Conservation (phyloP, 306 rosid species). For the Quercus aquifolioides region DNA sequence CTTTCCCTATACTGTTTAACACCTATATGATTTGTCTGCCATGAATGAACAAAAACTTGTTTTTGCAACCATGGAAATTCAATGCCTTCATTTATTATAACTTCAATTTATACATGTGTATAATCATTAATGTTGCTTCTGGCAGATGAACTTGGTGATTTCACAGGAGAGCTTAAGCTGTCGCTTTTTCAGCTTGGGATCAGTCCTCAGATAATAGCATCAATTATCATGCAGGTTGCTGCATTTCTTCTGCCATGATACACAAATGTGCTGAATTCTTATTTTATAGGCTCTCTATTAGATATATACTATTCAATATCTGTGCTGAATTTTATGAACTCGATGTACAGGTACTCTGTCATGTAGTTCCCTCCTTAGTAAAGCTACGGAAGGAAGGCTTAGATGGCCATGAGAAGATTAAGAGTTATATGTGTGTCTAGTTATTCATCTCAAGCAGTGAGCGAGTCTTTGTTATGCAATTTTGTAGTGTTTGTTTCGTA, state of each 20-base stretch:
- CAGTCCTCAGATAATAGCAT: conserved; percentile 96
- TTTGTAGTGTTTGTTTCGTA: conserved; percentile 15
- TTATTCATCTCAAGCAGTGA: conserved; percentile 60
- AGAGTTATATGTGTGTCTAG: conserved; percentile 96
- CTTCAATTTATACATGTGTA: conserved; percentile 27
- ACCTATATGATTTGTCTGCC: neutral
- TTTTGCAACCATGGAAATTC: neutral
- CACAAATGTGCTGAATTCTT: neutral
- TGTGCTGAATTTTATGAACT: conserved; percentile 9
- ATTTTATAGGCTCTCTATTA: neutral
- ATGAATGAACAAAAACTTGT: neutral
- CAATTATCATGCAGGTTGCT: conserved; percentile 91
- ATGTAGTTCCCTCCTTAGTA: conserved; percentile 81
- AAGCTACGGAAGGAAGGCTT: conserved; percentile 99
- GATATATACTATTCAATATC: neutral
- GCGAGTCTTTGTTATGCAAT: conserved; percentile 38
- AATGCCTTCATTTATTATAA: neutral
- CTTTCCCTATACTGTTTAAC: neutral
- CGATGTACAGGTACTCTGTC: conserved; percentile 74
- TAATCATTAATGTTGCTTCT: conserved; percentile 39
- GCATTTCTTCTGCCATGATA: conserved; percentile 5
- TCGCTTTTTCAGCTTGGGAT: conserved; percentile 98
- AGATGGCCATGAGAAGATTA: conserved; percentile 96
- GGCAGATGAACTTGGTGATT: conserved; percentile 98
- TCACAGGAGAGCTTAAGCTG: conserved; percentile 76